These are phyloP conservation scores for Syzygium aromaticum DNA, from an alignment of 345 rosid species.

Conservation along the genomic window DNA sequence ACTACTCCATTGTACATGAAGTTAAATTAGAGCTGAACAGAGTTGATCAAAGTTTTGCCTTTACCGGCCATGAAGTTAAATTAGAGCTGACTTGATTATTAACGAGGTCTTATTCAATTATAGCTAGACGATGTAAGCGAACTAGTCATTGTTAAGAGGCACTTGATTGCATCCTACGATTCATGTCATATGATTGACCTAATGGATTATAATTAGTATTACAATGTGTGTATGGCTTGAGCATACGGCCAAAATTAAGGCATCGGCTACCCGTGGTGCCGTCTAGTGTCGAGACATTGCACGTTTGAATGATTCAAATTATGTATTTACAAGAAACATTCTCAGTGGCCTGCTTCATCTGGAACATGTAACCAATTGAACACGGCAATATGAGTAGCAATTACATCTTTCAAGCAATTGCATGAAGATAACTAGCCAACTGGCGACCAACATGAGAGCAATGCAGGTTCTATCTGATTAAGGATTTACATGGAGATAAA, in stretches of 20 bases:
- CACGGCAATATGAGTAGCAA: neutral
- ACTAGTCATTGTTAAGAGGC: neutral
- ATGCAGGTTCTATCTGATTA: neutral
- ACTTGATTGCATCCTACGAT: neutral
- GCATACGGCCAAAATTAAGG: neutral
- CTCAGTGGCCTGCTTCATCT: neutral
- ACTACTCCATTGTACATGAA: neutral
- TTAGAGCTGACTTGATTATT: neutral
- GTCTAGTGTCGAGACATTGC: neutral
- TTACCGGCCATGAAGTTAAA: neutral
- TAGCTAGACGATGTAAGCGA: neutral
- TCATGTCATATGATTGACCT: neutral
- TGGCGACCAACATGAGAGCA: neutral
- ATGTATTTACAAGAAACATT: neutral
- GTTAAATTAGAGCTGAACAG: too few species aligned
- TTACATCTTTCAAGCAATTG: neutral
- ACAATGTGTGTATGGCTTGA: neutral
- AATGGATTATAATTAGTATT: neutral
- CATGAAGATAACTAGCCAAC: neutral
- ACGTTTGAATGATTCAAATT: neutral
- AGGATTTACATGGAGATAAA: neutral
- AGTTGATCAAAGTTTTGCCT: neutral
- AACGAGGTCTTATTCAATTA: neutral
- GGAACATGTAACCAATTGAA: neutral
- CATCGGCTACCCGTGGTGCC: neutral